phyloP scores from a whole-genome alignment of 2,329 filamentous ascomycete species.

The Penicillium freii region DNA sequence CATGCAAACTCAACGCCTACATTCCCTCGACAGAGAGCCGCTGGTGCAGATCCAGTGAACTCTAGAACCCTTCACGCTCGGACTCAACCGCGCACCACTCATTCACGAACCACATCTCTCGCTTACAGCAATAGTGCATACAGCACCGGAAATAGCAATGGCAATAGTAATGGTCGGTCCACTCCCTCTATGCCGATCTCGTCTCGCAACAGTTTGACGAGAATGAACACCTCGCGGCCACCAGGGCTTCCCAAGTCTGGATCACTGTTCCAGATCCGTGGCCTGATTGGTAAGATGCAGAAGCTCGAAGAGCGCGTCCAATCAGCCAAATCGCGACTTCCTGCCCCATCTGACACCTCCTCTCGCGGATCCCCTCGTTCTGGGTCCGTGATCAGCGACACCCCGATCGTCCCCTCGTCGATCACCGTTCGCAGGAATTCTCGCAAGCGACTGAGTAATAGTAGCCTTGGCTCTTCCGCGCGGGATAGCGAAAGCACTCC shows the following conservation, averaged over 20 bases:
- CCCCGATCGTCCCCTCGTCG: slow-evolving; percentile 50
- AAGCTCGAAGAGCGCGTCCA: slow-evolving; percentile 92
- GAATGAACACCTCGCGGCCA: slow-evolving; percentile 47
- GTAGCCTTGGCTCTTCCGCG: slow-evolving; percentile 41
- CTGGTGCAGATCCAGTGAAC: slow-evolving; percentile 52
- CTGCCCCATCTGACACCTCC: slow-evolving; percentile 73
- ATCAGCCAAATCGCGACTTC: slow-evolving; percentile 84
- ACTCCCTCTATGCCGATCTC: slow-evolving; percentile 45
- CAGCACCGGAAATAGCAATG: not conserved
- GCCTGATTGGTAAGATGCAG: slow-evolving; percentile 94
- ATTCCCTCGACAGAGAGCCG: slow-evolving; percentile 42
- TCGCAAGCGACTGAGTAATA: slow-evolving; percentile 43
- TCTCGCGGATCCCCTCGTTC: slow-evolving; percentile 75
- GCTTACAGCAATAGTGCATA: slow-evolving; percentile 42
- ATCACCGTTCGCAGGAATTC: slow-evolving; percentile 54
- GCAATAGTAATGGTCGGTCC: slow-evolving; percentile 34
- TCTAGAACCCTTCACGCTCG: slow-evolving; percentile 53
- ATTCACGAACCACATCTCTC: slow-evolving; percentile 60
- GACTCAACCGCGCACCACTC: slow-evolving; percentile 44
- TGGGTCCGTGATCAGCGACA: slow-evolving; percentile 49
- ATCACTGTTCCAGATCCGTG: slow-evolving; percentile 89
- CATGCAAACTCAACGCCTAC: slow-evolving; percentile 43
- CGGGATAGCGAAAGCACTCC: slow-evolving; percentile 38
- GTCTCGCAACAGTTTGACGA: slow-evolving; percentile 45
- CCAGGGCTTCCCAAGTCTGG: slow-evolving; percentile 57